phyloP scores from a whole-genome alignment of 75 land plant genomes.

The Chamaecyparis obtusa region DNA sequence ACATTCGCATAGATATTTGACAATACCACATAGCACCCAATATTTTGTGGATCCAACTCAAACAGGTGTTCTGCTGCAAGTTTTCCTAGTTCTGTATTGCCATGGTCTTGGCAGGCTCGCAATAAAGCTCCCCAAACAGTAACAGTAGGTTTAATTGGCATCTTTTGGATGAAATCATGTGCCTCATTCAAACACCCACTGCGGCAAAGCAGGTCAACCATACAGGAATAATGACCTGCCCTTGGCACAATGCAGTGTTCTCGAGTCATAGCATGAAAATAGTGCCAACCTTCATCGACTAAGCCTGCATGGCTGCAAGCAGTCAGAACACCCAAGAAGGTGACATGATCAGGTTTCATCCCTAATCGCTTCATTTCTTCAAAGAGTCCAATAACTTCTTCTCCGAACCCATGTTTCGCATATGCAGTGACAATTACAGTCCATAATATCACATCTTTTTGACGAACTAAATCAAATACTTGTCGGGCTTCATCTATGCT shows the following conservation, averaged over 20 bases:
- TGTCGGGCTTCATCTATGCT: conserved; percentile 21
- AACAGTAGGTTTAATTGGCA: conserved; percentile 18
- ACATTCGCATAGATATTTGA: conserved; percentile 17
- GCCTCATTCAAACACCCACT: conserved; percentile 16
- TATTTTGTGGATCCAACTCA: conserved; percentile 19
- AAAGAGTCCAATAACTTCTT: conserved; percentile 15
- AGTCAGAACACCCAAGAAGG: conserved; percentile 18
- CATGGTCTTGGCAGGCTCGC: conserved; percentile 16
- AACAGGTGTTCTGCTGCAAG: conserved; percentile 6
- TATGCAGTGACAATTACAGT: conserved; percentile 19
- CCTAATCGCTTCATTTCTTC: conserved; percentile 18
- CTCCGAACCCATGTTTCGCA: conserved; percentile 14
- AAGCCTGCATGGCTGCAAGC: conserved; percentile 32
- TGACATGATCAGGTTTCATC: conserved; percentile 18
- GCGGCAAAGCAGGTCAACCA: conserved; percentile 26
- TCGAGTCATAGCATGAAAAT: conserved; percentile 15
- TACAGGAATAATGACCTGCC: conserved; percentile 24
- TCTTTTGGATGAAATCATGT: conserved; percentile 20
- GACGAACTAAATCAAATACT: conserved; percentile 14
- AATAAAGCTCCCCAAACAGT: conserved; percentile 22
- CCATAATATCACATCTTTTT: conserved; percentile 14
- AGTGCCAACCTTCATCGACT: conserved; percentile 20
- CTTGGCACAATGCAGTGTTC: conserved; percentile 12
- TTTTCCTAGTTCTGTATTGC: conserved; percentile 13
- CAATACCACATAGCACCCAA: conserved; percentile 13